A percentile compares a stretch with the other conserved stretches of the same genome.
Evolutionary conservation across 2,329 filamentous ascomycete species (phyloP).

Genomic region (Ascochyta koolunga): DNA sequence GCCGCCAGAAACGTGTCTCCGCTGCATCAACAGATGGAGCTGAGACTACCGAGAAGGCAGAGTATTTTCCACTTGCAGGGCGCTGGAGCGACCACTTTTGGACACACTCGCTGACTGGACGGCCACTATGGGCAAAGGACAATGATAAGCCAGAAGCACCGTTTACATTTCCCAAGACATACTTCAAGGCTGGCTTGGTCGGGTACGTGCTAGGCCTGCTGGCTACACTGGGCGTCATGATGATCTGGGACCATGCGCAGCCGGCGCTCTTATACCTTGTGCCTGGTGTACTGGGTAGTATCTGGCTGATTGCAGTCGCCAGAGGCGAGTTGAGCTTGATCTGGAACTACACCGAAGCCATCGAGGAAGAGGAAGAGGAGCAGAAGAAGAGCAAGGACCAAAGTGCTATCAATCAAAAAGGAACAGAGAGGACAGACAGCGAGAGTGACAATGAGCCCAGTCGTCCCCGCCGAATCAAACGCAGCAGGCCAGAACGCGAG

Average conservation of each 20-base stretch:
- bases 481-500: constrained; percentile 32
- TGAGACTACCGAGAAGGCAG: constrained; percentile 43
- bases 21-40: constrained; percentile 16
- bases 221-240: constrained; percentile 75
- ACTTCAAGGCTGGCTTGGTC: constrained; percentile 77
- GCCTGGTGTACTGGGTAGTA: constrained; percentile 75
- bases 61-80: constrained; percentile 62
- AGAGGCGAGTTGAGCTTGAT: constrained; percentile 76
- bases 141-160: constrained; percentile 30
- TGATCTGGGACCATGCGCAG: constrained; percentile 80
- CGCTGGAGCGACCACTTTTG: constrained; percentile 86
- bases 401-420: background rate
- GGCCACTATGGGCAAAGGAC: constrained; percentile 29
- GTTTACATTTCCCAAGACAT: constrained; percentile 75
- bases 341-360: constrained; percentile 79
- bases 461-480: constrained; percentile 18
- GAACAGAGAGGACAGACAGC: constrained; percentile 18
- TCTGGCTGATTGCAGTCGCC: constrained; percentile 75
- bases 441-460: constrained; percentile 15
- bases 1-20: constrained; percentile 58
- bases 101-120: constrained; percentile 56
- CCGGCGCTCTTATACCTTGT: constrained; percentile 93
- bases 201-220: constrained; percentile 83
- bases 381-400: constrained; percentile 16
- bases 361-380: constrained; percentile 46